Conservation (phyloP, 176 grass and related monocot genomes). For the Neostapfia colusana region DNA sequence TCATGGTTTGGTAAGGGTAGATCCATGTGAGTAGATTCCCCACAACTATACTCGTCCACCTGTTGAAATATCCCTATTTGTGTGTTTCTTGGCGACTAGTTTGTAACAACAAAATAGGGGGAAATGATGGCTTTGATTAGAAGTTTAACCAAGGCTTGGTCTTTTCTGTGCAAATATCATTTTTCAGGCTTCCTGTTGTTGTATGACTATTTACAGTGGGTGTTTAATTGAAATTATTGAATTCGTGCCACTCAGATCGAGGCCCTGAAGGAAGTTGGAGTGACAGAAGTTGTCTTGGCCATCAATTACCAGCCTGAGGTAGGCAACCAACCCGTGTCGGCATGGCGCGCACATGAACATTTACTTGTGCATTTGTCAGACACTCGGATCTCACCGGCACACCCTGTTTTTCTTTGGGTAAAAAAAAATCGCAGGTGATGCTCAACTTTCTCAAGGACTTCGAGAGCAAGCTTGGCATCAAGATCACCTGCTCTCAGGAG, state of each 20-base stretch:
- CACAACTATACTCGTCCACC: background rate
- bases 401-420: slow-evolving; percentile 6
- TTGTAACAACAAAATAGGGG: background rate
- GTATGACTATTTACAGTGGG: background rate
- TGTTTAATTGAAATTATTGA: slow-evolving; percentile 18
- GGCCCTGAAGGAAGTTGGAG: slow-evolving; percentile 86
- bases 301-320: slow-evolving; percentile 97
- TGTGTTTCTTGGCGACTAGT: background rate
- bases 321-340: background rate
- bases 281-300: slow-evolving; percentile 80
- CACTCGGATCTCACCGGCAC: slow-evolving; percentile 31
- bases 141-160: background rate
- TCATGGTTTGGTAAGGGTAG: slow-evolving; percentile 24
- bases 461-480: slow-evolving; percentile 81
- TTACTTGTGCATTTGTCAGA: slow-evolving; percentile 17
- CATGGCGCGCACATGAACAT: background rate
- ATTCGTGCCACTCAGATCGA: slow-evolving; percentile 57
- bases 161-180: background rate
- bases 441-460: slow-evolving; percentile 88
- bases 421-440: slow-evolving; percentile 57
- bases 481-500: slow-evolving; percentile 86
- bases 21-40: slow-evolving; percentile 48
- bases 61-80: background rate
- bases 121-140: background rate
- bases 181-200: background rate